These are phyloP conservation scores for Leishmania tropica DNA, from an alignment of 208 protist genomes.

Conservation along the genomic window DNA sequence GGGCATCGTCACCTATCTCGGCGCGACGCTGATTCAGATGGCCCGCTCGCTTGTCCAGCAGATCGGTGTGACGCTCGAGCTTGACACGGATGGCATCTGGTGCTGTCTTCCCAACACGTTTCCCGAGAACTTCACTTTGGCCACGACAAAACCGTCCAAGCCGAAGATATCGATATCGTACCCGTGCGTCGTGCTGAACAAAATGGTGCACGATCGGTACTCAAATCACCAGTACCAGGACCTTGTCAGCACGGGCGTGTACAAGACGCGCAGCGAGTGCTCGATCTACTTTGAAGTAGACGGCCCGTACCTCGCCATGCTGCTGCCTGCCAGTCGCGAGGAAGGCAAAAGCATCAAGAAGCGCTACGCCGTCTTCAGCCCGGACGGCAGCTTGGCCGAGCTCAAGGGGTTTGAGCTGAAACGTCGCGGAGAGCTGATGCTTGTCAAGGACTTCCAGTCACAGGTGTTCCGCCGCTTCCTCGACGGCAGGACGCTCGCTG, in stretches of 20 bases:
- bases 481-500: conserved; percentile 93
- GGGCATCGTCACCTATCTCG: conserved; percentile 98
- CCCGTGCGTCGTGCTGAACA: conserved; percentile 99
- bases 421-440: conserved; percentile 99
- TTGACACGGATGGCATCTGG: conserved; percentile 99
- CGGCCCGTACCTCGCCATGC: conserved; percentile 99
- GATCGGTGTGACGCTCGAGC: conserved; percentile 98
- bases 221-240: conserved; percentile 99
- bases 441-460: conserved; percentile 99
- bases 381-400: conserved; percentile 97
- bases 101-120: conserved; percentile 98
- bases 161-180: conserved; percentile 93
- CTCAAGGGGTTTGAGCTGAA: conserved; percentile 99
- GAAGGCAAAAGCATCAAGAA: conserved; percentile 99
- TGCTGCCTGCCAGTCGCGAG: conserved; percentile 98
- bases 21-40: conserved; percentile 99
- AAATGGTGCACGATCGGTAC: conserved; percentile 96
- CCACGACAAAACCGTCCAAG: conserved; percentile 52
- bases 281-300: conserved; percentile 99
- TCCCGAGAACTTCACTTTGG: conserved; percentile 97
- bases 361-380: conserved; percentile 99
- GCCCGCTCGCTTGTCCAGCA: conserved; percentile 96
- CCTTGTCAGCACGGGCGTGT: conserved; percentile 68
- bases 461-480: conserved; percentile 97
- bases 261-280: conserved; percentile 92